These are phyloP conservation scores for Saccharomyces uvarum DNA, from an alignment of 1,139 yeast genomes.

Conservation along the genomic window DNA sequence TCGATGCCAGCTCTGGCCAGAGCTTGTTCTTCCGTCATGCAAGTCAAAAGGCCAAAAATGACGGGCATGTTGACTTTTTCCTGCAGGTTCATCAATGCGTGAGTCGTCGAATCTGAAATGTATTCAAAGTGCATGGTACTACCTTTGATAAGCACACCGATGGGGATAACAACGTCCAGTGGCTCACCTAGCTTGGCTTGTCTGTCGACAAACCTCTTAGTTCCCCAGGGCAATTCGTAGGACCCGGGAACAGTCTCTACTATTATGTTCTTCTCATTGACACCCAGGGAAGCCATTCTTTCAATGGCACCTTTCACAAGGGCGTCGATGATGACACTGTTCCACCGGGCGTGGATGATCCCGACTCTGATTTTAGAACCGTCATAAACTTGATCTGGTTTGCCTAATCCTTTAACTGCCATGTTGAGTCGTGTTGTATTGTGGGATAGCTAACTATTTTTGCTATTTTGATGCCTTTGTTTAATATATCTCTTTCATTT, in stretches of 20 bases:
- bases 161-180: constrained; percentile 83
- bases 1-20: constrained; percentile 86
- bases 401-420: constrained; percentile 79
- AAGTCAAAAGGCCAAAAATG: constrained; percentile 87
- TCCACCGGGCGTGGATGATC: constrained; percentile 95
- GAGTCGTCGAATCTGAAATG: constrained; percentile 84
- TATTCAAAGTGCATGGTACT: constrained; percentile 97
- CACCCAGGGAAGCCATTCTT: constrained; percentile 58
- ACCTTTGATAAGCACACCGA: constrained; percentile 92
- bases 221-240: constrained; percentile 83
- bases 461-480: not conserved
- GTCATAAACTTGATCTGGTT: constrained; percentile 62
- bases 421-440: constrained; percentile 29
- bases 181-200: constrained; percentile 41
- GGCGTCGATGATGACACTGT: constrained; percentile 63
- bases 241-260: constrained; percentile 90
- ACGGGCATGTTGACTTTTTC: constrained; percentile 67
- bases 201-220: constrained; percentile 47
- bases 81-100: constrained; percentile 78
- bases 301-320: constrained; percentile 70
- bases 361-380: constrained; percentile 66
- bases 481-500: not conserved
- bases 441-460: constrained; percentile 7
- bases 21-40: constrained; percentile 92
- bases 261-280: constrained; percentile 63